Evolutionary conservation across 306 rosid genomes (phyloP).

Genomic region (Gleditsia sinensis): DNA sequence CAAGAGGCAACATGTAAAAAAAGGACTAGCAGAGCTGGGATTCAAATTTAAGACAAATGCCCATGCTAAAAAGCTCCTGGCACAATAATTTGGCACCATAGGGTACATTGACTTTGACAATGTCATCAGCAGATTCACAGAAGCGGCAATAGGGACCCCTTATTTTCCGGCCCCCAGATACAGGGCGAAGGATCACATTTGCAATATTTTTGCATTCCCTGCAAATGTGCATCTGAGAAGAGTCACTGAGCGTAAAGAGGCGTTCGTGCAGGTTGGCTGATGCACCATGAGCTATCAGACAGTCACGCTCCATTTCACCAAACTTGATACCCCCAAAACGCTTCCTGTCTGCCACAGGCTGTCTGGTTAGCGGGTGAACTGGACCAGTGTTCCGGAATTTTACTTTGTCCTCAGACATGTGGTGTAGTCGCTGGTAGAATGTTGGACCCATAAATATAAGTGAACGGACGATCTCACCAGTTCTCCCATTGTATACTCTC

Average conservation of each 20-base stretch:
- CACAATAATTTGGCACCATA: conserved; percentile 85
- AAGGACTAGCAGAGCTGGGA: conserved; percentile 57
- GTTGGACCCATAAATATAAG: conserved; percentile 98
- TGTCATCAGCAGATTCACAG: conserved; percentile 77
- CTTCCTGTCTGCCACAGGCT: conserved; percentile 95
- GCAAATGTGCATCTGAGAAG: conserved; percentile 81
- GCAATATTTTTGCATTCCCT: conserved; percentile 77
- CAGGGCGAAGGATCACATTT: conserved; percentile 67
- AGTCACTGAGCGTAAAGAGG: conserved; percentile 90
- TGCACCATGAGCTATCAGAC: conserved; percentile 95
- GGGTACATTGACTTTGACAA: conserved; percentile 75
- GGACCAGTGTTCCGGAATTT: conserved; percentile 97
- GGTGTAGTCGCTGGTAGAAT: conserved; percentile 89
- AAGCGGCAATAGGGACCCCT: conserved; percentile 89
- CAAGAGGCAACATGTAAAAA: background rate
- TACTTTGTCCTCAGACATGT: conserved; percentile 96
- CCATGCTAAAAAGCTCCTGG: conserved; percentile 99
- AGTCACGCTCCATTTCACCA: conserved; percentile 99
- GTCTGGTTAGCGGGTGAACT: conserved; percentile 95
- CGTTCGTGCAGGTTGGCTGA: conserved; percentile 95
- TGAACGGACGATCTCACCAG: conserved; percentile 85
- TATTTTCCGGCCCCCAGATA: conserved; percentile 75
- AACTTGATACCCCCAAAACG: conserved; percentile 96
- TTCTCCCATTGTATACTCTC: conserved; percentile 87
- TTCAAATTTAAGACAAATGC: conserved; percentile 84